These are phyloP conservation scores for Bathelium albidoporum DNA, from an alignment of 495 filamentous ascomycete species.

Conservation along the genomic window DNA sequence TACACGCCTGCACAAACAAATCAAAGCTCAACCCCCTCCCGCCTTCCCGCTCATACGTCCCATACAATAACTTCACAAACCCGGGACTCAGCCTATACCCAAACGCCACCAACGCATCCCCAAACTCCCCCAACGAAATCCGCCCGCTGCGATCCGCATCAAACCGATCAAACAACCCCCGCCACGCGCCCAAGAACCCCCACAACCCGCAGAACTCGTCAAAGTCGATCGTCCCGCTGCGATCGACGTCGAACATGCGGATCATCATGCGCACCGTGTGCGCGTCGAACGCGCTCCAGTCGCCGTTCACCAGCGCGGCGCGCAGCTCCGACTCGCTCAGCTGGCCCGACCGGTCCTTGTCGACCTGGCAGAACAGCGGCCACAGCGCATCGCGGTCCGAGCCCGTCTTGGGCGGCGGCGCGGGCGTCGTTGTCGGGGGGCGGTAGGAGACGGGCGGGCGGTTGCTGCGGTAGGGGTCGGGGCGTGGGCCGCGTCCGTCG, in stretches of 20 bases:
- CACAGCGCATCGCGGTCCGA: constrained; percentile 59
- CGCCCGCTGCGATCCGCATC: constrained; percentile 79
- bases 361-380: constrained; percentile 83
- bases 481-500: constrained; percentile 50
- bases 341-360: constrained; percentile 67
- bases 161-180: constrained; percentile 88
- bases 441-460: constrained; percentile 47
- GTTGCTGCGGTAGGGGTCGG: constrained; percentile 33
- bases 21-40: constrained; percentile 81
- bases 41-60: constrained; percentile 44
- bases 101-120: constrained; percentile 85
- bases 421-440: constrained; percentile 57
- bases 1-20: constrained; percentile 95
- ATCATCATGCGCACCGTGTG: constrained; percentile 99
- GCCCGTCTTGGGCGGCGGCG: constrained; percentile 50
- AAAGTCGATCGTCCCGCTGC: constrained; percentile 79
- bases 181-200: constrained; percentile 91
- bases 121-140: constrained; percentile 79
- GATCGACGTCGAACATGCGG: constrained; percentile 89
- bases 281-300: constrained; percentile 89
- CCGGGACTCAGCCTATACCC: constrained; percentile 78
- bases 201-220: constrained; percentile 93
- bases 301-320: constrained; percentile 88
- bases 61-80: constrained; percentile 75
- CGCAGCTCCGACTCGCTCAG: constrained; percentile 82